Percentiles rank a stretch among this genome's conserved stretches.
phyloP scores from a whole-genome alignment of 2,329 filamentous ascomycete species.

The Raffaelea albimanens region DNA sequence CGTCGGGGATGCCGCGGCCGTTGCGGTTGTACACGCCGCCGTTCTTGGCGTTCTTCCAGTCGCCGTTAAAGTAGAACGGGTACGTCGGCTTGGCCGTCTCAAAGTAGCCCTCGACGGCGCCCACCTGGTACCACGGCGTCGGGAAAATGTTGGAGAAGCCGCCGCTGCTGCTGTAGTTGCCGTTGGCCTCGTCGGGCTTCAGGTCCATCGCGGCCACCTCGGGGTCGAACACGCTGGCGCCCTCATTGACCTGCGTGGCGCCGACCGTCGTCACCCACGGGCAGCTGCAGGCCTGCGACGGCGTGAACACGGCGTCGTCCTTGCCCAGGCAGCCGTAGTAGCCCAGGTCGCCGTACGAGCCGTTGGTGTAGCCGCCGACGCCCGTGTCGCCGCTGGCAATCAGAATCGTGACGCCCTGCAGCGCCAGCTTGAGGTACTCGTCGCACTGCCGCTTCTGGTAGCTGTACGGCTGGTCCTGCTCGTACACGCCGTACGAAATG shows the following conservation, averaged over 20 bases:
- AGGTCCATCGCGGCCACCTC: slow-evolving; percentile 2
- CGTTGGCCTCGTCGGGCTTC: neutral
- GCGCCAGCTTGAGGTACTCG: slow-evolving; percentile 41
- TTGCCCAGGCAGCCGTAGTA: slow-evolving; percentile 10
- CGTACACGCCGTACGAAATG: slow-evolving; percentile 44
- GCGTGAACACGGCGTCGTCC: slow-evolving; percentile 13
- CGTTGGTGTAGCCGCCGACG: slow-evolving; percentile 34
- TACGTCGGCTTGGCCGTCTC: slow-evolving; percentile 1
- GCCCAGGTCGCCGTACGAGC: slow-evolving; percentile 20
- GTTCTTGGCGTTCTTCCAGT: slow-evolving; percentile 8
- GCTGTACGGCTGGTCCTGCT: slow-evolving; percentile 37
- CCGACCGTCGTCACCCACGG: slow-evolving; percentile 41
- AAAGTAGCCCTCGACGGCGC: slow-evolving; percentile 6
- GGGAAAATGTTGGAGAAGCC: slow-evolving; percentile 35
- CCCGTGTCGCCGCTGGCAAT: slow-evolving; percentile 38
- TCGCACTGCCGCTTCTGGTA: slow-evolving; percentile 43
- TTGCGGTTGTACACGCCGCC: slow-evolving; percentile 15
- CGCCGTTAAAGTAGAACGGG: slow-evolving; percentile 30
- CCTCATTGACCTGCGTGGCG: slow-evolving; percentile 32
- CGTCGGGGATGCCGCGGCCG: slow-evolving; percentile 15
- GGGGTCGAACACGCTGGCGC: slow-evolving; percentile 21
- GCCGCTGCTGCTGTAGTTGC: slow-evolving; percentile 3
- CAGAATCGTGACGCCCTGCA: slow-evolving; percentile 36
- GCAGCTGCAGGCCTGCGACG: slow-evolving; percentile 19
- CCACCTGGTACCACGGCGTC: slow-evolving; percentile 29